Percentiles rank a stretch among this genome's conserved stretches.
phyloP scores from a whole-genome alignment of 1,284 basidiomycete genomes.

The Megacollybia platyphylla region DNA sequence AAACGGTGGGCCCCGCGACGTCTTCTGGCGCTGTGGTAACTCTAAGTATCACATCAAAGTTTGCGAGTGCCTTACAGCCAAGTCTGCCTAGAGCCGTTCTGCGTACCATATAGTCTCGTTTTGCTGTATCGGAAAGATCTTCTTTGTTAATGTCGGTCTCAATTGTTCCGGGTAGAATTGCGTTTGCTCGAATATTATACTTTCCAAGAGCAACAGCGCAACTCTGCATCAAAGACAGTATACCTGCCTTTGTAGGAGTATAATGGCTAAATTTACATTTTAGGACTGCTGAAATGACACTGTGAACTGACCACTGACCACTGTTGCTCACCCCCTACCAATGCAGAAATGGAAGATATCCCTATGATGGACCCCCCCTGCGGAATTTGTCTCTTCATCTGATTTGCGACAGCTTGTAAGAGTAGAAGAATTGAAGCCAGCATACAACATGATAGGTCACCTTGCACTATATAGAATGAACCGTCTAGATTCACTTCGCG shows the following conservation, averaged over 20 bases:
- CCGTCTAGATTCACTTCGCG: conserved; percentile 69
- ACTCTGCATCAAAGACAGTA: conserved; percentile 75
- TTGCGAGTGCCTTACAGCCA: conserved; percentile 19
- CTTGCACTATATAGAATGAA: conserved; percentile 67
- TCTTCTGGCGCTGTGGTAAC: conserved; percentile 45
- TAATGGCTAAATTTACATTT: conserved; percentile 39
- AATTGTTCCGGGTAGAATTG: conserved; percentile 61
- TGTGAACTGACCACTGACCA: conserved; percentile 47
- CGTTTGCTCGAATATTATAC: conserved; percentile 64
- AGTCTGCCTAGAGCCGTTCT: conserved; percentile 60
- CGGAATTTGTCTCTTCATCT: conserved; percentile 61
- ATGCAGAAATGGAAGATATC: conserved; percentile 66
- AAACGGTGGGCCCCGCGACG: conserved; percentile 67
- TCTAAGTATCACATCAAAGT: conserved; percentile 1
- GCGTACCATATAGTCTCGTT: conserved; percentile 54
- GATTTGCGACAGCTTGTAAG: conserved; percentile 54
- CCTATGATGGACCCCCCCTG: conserved; percentile 64
- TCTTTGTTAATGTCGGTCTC: conserved; percentile 67
- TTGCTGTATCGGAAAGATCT: conserved; percentile 50
- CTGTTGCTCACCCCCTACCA: conserved; percentile 69
- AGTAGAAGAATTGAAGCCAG: neutral
- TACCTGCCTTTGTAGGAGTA: conserved; percentile 73
- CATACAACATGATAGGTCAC: conserved; percentile 14
- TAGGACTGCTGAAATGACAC: conserved; percentile 1
- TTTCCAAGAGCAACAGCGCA: conserved; percentile 70